Evolutionary conservation across 768 basidiomycete genomes (phyloP).

Genomic region (Boletus coccyginus): DNA sequence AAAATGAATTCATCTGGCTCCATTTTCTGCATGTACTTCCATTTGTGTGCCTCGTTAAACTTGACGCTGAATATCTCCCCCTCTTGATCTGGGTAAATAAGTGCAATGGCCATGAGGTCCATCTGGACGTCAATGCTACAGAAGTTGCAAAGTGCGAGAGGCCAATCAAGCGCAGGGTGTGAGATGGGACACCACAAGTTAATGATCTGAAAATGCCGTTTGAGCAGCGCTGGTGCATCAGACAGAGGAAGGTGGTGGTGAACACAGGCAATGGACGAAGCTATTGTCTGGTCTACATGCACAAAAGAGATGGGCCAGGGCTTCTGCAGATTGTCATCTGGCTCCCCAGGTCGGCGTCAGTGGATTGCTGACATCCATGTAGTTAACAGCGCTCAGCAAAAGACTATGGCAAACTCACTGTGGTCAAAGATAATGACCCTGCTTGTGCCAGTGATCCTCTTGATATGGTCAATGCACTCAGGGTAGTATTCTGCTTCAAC

Average conservation of each 20-base stretch:
- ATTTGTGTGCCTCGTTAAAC: slow-evolving; percentile 39
- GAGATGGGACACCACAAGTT: slow-evolving; percentile 55
- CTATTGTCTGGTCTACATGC: slow-evolving; percentile 47
- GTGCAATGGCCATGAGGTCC: slow-evolving; percentile 38
- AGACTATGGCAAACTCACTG: slow-evolving; percentile 22
- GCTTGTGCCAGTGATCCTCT: slow-evolving; percentile 38
- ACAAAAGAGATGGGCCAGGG: slow-evolving; percentile 42
- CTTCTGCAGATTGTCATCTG: slow-evolving; percentile 36
- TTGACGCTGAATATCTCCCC: slow-evolving; percentile 43
- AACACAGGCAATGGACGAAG: slow-evolving; percentile 40
- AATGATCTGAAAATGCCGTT: slow-evolving; percentile 49
- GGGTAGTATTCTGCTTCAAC: slow-evolving; percentile 38
- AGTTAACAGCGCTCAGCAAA: neutral
- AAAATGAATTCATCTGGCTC: slow-evolving; percentile 44
- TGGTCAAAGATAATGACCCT: slow-evolving; percentile 42
- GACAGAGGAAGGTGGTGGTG: slow-evolving; percentile 40
- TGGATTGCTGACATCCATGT: slow-evolving; percentile 36
- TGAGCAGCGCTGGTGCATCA: slow-evolving; percentile 39
- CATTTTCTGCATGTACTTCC: slow-evolving; percentile 47
- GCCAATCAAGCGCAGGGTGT: slow-evolving; percentile 44
- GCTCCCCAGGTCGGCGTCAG: slow-evolving; percentile 37
- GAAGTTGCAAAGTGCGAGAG: slow-evolving; percentile 48
- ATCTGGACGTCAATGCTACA: slow-evolving; percentile 36
- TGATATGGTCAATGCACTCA: slow-evolving; percentile 38
- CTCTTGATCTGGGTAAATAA: slow-evolving; percentile 41